phyloP scores from a whole-genome alignment of 306 rosid species.

The Citrullus mucosospermus region DNA sequence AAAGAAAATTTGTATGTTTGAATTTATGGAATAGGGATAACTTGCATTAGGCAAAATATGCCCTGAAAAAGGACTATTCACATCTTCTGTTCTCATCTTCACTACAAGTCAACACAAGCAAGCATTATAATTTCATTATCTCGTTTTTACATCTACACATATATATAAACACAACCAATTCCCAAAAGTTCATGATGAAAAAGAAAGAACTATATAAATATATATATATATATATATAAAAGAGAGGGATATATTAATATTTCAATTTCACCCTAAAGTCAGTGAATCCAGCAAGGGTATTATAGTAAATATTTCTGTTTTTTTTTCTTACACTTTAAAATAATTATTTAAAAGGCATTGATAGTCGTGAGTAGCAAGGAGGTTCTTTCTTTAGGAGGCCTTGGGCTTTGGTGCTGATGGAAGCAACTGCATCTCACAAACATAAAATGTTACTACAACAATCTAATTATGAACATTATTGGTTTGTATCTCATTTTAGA shows the following conservation, averaged over 20 bases:
- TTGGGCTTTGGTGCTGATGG: constrained; percentile 67
- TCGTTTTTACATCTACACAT: not conserved
- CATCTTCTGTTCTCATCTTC: not conserved
- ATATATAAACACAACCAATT: not conserved
- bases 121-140: not conserved
- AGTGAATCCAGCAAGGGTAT: not conserved
- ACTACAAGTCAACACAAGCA: not conserved
- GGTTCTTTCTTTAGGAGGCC: constrained; percentile 33
- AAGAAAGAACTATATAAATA: not conserved
- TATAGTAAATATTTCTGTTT: not conserved
- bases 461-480: not conserved
- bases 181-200: not conserved
- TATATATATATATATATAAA: not conserved
- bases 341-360: constrained; percentile 25
- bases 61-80: too few species aligned
- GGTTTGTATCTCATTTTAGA: too few species aligned
- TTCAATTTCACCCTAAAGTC: constrained; percentile 23
- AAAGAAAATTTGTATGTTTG: too few species aligned
- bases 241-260: not conserved
- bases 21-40: too few species aligned
- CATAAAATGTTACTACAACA: constrained; percentile 13
- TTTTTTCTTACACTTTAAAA: constrained; percentile 16
- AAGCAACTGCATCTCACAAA: constrained; percentile 55
- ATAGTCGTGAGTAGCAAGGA: constrained; percentile 6
- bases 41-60: too few species aligned